Base-by-base conservation (phyloP, 2,329 filamentous ascomycete species). In the Talaromyces verruculosus region DNA sequence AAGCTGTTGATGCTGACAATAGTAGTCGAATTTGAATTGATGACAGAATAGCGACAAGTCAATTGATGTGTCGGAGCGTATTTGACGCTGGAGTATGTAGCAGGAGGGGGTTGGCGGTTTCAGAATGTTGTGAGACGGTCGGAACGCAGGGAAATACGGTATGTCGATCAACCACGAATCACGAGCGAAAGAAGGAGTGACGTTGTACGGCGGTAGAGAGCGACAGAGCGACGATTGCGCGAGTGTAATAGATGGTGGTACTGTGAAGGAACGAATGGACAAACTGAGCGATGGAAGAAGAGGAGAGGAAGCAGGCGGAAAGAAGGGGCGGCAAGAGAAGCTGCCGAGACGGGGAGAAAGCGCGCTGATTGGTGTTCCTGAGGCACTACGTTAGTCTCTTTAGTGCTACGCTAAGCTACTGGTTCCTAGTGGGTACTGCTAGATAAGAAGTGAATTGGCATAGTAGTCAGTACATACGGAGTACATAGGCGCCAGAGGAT, bases 41-140 rank as follows among this genome's bases (percentile, higher is more conserved):
- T 41, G 45, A 37, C 45, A 2, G 30, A 61, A 28, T 7, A 13
- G 19, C 35, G 28, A 53, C n/a, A 30, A 30, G 28, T 41, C 28
- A 59, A 49, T 49, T 30, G 19, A 39, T 55, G 45, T 25, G 33
- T 25, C 25, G n/a, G 62, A 35, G 28, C 15, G 37, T 55, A 51
- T 41, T 55, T 55, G 57, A 19, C 37, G 41, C 19, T 28, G 61
- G 39, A 5, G 39, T 28, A 58, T 45, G 49, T 17, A 37, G 39
- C 22, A 60, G 41, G 41, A 59, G 57, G 41, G 45, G 59, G 49
- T 59, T 58, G 64, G 59, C 51, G 45, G 64, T 66, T 66, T 66
- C 64, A 63, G 64, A 66, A 63, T 66, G 64, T 47, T 22, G 63
- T 55, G 39, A 43, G 63, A 60, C 63, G 58, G 45, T 39, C 19